These are phyloP conservation scores for Buxus sempervirens DNA, from an alignment of 164 flowering plant species.

Conservation along the genomic window DNA sequence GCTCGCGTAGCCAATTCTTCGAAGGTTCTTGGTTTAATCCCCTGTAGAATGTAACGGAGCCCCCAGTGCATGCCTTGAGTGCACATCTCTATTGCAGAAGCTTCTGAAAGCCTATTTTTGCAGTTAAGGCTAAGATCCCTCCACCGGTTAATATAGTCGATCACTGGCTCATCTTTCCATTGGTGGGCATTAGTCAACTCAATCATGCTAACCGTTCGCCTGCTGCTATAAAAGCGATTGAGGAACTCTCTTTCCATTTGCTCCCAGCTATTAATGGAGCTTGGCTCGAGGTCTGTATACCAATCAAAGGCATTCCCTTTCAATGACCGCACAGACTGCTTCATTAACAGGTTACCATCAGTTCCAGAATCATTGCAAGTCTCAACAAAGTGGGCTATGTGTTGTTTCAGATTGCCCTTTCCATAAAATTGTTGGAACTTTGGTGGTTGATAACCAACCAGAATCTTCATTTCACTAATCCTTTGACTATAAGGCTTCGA, in stretches of 20 bases:
- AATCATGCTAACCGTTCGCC: neutral
- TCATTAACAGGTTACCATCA: slow-evolving; percentile 1
- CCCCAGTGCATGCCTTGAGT: slow-evolving; percentile 12
- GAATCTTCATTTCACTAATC: neutral
- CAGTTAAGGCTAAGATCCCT: neutral
- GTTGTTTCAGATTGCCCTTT: slow-evolving; percentile 11
- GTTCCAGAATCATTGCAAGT: slow-evolving; percentile 7
- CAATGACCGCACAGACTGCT: slow-evolving; percentile 6
- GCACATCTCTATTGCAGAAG: slow-evolving; percentile 12
- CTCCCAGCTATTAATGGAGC: slow-evolving; percentile 1
- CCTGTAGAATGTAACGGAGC: slow-evolving; percentile 8
- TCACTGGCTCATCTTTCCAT: neutral
- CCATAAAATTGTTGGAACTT: slow-evolving; percentile 10
- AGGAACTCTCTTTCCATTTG: neutral
- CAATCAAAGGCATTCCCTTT: slow-evolving; percentile 11
- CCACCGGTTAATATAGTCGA: slow-evolving; percentile 1
- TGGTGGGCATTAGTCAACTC: neutral
- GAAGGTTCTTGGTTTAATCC: slow-evolving; percentile 4
- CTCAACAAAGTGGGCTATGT: slow-evolving; percentile 6
- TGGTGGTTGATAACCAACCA: neutral
- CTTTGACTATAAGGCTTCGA: neutral
- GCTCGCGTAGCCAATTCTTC: slow-evolving; percentile 2
- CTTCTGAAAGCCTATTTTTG: neutral
- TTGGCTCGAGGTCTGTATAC: neutral
- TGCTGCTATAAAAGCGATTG: neutral